Evolutionary conservation across 345 rosid species (phyloP), one percentile per base, ranked within the genome.

Genomic region (Carallia brachiata): DNA sequence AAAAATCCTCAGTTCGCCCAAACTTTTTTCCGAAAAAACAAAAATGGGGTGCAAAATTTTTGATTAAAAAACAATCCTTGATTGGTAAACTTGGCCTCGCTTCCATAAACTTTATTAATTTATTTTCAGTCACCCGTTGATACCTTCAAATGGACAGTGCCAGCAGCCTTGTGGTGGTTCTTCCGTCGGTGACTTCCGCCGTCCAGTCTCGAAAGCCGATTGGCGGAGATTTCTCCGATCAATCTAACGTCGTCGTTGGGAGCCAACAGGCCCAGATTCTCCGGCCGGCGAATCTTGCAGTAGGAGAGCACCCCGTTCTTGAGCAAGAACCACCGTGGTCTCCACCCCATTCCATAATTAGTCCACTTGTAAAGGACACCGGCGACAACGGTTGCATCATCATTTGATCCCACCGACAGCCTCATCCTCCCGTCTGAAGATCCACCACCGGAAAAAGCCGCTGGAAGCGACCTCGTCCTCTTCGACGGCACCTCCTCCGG

Each of bases 331-430:
- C 97, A 95, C 69, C 99, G 83, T 76, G 97, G 92, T 90, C 97
- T 92, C 98, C 99, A 95, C 34, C 99, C 97, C 70, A 90, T 92
- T 5, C 99, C 91, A 80, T 86, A 95, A 81, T 95, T 95, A 0
- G 99, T 95, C 99, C 99, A 95, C 88, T 95, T 95, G 68, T 85
- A 82, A 34, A 95, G 84, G 17, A 90, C 84, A 69, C 99, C 99
- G 50, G 94, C 99, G 52, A 91, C 97, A 4, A 88, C 93, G 19
- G 86, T 78, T 13, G 84, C 54, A 67, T 85, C 54, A 68, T 86
- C 89, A 23, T 23, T 23, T 70, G 97, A 89, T 79, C 94, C 87
- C 72, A 66, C 52, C 4, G 67, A 4, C 4, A 32, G 44, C 39
- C 60, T 19, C 32, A 3, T 61, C 18, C 73, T 77, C 77, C 71